A percentile compares a stretch with the other conserved stretches of the same genome.
phyloP scores from a whole-genome alignment of 2,329 filamentous ascomycete genomes.

The Claviceps pusilla region DNA sequence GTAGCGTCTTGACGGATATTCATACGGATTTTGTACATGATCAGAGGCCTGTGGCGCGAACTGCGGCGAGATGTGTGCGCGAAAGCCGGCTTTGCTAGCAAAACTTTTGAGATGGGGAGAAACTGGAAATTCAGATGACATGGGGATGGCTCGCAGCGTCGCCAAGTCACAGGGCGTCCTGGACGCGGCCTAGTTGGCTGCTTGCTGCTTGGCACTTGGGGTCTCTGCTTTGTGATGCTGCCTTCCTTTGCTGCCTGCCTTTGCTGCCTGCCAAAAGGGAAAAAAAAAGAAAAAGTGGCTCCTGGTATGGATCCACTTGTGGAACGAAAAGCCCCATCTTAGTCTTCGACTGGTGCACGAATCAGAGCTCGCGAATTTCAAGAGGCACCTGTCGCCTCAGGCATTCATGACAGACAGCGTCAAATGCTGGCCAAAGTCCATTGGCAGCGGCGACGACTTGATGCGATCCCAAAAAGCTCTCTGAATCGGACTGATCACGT shows the following conservation, averaged over 20 bases:
- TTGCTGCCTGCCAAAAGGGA: background rate
- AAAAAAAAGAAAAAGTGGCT: background rate
- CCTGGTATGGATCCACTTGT: background rate
- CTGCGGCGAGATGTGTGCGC: conserved; percentile 28
- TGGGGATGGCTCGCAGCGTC: conserved; percentile 1
- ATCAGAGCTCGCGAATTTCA: background rate
- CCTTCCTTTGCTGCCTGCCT: background rate
- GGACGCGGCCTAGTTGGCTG: too few species aligned
- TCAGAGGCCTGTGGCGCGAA: conserved; percentile 33
- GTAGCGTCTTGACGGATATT: conserved; percentile 29
- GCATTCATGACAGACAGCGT: conserved; percentile 8
- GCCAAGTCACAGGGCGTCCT: background rate
- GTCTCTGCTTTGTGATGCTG: too few species aligned
- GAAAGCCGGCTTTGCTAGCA: conserved; percentile 33
- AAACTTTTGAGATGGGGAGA: conserved; percentile 30
- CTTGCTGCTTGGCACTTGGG: too few species aligned
- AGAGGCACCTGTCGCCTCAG: conserved; percentile 16
- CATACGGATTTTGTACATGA: conserved; percentile 39
- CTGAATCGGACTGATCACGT: background rate
- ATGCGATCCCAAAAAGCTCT: background rate
- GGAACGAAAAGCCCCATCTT: background rate
- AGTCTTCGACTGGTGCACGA: background rate
- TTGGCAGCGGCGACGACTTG: background rate
- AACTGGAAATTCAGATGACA: conserved; percentile 12
- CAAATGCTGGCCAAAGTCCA: background rate